Percentiles rank a stretch among this genome's conserved stretches.
Evolutionary conservation across 1,284 basidiomycete species (phyloP).

Genomic region (Puccinia coronata): DNA sequence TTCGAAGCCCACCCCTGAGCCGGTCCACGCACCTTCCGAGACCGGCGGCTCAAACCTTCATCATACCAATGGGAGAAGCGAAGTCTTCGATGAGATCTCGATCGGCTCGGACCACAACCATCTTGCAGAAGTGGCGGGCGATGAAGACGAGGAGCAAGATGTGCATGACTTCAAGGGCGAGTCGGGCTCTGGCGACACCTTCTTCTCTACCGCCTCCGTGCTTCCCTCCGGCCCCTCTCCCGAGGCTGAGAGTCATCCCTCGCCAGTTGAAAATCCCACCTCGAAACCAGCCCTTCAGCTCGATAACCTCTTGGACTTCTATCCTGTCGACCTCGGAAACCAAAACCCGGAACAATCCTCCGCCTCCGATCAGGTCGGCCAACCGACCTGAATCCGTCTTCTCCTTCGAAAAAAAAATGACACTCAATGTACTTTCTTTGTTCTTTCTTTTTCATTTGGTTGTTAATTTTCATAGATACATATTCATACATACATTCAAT

Average conservation of each 20-base stretch:
- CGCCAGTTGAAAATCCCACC: too few species aligned
- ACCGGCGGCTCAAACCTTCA: not conserved
- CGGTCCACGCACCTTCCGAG: not conserved
- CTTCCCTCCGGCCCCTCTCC: not conserved
- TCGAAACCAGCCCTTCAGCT: not conserved
- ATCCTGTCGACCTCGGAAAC: not conserved
- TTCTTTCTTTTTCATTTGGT: not conserved
- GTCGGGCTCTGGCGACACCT: constrained; percentile 16
- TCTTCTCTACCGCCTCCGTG: constrained; percentile 18
- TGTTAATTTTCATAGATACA: not conserved
- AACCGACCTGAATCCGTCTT: not conserved
- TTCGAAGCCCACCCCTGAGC: not conserved
- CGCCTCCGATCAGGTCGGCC: not conserved
- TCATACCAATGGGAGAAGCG: not conserved
- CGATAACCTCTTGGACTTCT: not conserved
- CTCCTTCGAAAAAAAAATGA: not conserved
- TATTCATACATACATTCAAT: not conserved
- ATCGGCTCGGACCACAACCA: not conserved
- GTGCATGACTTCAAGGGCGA: not conserved
- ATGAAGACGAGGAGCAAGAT: not conserved
- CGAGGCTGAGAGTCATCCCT: not conserved
- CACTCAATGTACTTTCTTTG: not conserved
- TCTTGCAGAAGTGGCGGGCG: not conserved
- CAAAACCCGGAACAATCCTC: not conserved
- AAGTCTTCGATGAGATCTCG: constrained; percentile 1